These are phyloP conservation scores for Catunica adiposa DNA, from an alignment of 2,329 filamentous ascomycete species.

Conservation along the genomic window DNA sequence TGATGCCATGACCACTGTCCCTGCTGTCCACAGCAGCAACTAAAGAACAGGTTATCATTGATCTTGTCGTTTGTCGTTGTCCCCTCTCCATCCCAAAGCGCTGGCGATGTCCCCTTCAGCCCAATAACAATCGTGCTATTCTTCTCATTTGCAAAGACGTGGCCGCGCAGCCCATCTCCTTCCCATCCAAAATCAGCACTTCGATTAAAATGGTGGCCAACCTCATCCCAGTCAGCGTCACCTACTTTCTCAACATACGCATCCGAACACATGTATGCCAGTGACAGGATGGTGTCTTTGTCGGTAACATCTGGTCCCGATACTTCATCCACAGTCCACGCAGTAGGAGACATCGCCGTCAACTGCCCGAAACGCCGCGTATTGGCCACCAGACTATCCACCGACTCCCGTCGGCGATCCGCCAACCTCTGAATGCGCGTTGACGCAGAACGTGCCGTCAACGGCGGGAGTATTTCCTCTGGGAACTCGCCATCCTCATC, in stretches of 20 bases:
- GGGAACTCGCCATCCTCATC: constrained; percentile 42
- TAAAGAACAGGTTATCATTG: constrained; percentile 96
- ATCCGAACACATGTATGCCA: constrained; percentile 78
- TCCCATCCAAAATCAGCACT: constrained; percentile 89
- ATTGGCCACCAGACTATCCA: constrained; percentile 63
- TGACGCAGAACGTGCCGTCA: constrained; percentile 47
- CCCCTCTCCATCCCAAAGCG: constrained; percentile 89
- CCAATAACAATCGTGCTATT: constrained; percentile 85
- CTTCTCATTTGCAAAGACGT: constrained; percentile 73
- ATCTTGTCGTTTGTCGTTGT: constrained; percentile 95
- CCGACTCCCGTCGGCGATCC: constrained; percentile 57
- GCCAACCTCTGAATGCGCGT: constrained; percentile 63
- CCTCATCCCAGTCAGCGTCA: constrained; percentile 67
- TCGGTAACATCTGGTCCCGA: constrained; percentile 68
- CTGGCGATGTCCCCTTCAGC: constrained; percentile 76
- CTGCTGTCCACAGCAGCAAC: constrained; percentile 91
- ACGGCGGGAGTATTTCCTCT: constrained; percentile 32
- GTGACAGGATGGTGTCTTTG: constrained; percentile 64
- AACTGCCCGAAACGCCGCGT: constrained; percentile 53
- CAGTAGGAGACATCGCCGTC: constrained; percentile 50
- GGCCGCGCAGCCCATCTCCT: constrained; percentile 70
- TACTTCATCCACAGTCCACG: constrained; percentile 71
- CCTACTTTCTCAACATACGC: constrained; percentile 65
- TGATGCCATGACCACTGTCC: constrained; percentile 80
- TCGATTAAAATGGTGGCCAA: constrained; percentile 65